phyloP scores from a whole-genome alignment of 495 filamentous ascomycete species.

The Lasiosphaeriaceae sp. region DNA sequence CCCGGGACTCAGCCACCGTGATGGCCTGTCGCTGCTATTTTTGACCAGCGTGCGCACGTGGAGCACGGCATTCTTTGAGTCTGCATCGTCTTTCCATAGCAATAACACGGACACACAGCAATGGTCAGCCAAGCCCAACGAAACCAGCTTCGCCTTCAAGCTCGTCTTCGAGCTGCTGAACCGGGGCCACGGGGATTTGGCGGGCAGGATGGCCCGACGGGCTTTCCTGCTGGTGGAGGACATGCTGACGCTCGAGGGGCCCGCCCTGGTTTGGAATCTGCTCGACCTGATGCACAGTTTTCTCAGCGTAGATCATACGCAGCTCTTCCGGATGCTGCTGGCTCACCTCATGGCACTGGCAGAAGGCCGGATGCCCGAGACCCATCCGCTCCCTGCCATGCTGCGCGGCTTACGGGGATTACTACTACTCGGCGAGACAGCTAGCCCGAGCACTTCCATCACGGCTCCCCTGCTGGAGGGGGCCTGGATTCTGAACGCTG shows the following conservation, averaged over 20 bases:
- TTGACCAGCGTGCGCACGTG: not conserved
- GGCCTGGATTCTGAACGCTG: slow-evolving; percentile 1
- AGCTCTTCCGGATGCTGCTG: not conserved
- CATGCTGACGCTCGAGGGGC: not conserved
- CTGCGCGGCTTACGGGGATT: not conserved
- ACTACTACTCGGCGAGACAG: too few species aligned
- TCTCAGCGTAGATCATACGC: not conserved
- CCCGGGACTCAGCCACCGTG: not conserved
- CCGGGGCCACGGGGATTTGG: not conserved
- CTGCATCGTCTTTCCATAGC: too few species aligned
- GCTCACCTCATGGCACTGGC: not conserved
- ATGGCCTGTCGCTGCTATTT: not conserved
- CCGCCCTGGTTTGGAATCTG: slow-evolving; percentile 1
- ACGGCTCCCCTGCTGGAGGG: not conserved
- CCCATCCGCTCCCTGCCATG: not conserved
- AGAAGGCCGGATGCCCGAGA: not conserved
- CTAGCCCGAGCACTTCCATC: not conserved
- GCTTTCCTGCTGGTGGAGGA: not conserved
- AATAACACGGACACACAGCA: not conserved
- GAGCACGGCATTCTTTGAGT: not conserved
- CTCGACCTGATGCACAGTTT: slow-evolving; percentile 1
- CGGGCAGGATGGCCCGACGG: not conserved
- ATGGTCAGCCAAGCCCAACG: not conserved
- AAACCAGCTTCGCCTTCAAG: not conserved
- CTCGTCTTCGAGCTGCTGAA: slow-evolving; percentile 4